Percentiles rank a stretch among this genome's conserved stretches.
These are phyloP conservation scores for Candida hungchunana DNA, from an alignment of 805 yeast genomes.

Conservation along the genomic window DNA sequence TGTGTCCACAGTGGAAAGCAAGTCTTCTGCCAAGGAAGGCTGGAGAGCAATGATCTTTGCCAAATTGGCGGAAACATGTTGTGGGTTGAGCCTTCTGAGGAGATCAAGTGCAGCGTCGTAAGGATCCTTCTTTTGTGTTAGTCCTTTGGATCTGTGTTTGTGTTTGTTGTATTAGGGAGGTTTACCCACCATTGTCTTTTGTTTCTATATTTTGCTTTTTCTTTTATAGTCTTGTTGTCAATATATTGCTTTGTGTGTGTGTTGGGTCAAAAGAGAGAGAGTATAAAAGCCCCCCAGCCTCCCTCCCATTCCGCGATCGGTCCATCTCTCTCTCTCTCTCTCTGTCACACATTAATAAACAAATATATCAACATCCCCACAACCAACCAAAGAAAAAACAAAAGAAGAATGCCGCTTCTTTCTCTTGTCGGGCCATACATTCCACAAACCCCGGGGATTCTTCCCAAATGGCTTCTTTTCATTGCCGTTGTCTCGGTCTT, in stretches of 20 bases:
- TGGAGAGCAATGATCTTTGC: conserved; percentile 43
- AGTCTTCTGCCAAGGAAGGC: conserved; percentile 74
- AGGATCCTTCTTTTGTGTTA: conserved; percentile 33
- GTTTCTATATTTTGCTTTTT: too few species aligned
- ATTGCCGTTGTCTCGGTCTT: conserved; percentile 87
- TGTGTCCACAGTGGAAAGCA: conserved; percentile 80
- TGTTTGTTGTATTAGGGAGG: not conserved
- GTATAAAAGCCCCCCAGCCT: too few species aligned
- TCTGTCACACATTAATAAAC: not conserved
- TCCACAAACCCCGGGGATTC: conserved; percentile 47
- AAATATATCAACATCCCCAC: not conserved
- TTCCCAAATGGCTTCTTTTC: conserved; percentile 77
- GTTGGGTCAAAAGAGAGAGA: too few species aligned
- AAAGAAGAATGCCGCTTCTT: conserved; percentile 29
- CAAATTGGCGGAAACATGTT: conserved; percentile 42
- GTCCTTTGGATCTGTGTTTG: not conserved
- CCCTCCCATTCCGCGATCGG: too few species aligned
- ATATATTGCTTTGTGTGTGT: too few species aligned
- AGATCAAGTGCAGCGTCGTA: conserved; percentile 78
- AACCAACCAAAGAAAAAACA: too few species aligned
- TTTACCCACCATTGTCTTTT: not conserved
- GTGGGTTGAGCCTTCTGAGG: conserved; percentile 71
- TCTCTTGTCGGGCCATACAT: conserved; percentile 31
- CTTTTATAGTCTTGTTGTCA: too few species aligned
- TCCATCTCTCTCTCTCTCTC: too few species aligned